Percentiles rank a stretch among this genome's conserved stretches.
Conservation (phyloP, 148 eudicot genomes). For the Talinum fruticosum region DNA sequence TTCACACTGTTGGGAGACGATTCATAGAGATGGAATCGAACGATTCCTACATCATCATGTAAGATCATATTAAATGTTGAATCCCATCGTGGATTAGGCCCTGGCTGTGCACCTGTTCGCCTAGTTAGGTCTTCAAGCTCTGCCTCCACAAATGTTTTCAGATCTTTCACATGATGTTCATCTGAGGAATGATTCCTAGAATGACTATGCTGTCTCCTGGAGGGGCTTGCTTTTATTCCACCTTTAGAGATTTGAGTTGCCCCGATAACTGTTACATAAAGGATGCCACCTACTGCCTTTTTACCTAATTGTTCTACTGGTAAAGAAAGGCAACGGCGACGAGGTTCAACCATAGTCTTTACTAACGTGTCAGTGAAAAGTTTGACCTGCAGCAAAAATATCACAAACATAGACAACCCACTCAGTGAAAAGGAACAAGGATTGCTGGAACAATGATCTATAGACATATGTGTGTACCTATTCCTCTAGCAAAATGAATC, state of each 20-base stretch:
- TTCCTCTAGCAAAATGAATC: neutral
- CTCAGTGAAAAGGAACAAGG: neutral
- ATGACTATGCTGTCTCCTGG: conserved; percentile 38
- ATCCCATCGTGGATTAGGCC: conserved; percentile 77
- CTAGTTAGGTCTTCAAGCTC: conserved; percentile 88
- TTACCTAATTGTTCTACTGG: conserved; percentile 68
- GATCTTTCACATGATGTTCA: conserved; percentile 41
- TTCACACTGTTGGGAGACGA: conserved; percentile 69
- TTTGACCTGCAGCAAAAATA: conserved; percentile 54
- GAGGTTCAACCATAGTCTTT: conserved; percentile 97
- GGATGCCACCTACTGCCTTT: conserved; percentile 78
- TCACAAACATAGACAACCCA: neutral
- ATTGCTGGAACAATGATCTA: neutral
- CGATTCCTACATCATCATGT: conserved; percentile 65
- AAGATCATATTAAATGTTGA: conserved; percentile 81
- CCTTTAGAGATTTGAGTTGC: conserved; percentile 57
- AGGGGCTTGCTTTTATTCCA: conserved; percentile 53
- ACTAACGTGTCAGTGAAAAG: conserved; percentile 68
- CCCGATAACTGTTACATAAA: conserved; percentile 66
- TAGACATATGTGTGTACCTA: neutral
- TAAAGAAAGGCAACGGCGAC: conserved; percentile 73
- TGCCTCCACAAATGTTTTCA: conserved; percentile 86
- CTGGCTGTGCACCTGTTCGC: conserved; percentile 60
- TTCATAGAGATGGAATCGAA: conserved; percentile 74
- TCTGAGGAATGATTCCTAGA: conserved; percentile 33